Conservation (phyloP, 495 filamentous ascomycete species). For the Neurospora tetraspora region DNA sequence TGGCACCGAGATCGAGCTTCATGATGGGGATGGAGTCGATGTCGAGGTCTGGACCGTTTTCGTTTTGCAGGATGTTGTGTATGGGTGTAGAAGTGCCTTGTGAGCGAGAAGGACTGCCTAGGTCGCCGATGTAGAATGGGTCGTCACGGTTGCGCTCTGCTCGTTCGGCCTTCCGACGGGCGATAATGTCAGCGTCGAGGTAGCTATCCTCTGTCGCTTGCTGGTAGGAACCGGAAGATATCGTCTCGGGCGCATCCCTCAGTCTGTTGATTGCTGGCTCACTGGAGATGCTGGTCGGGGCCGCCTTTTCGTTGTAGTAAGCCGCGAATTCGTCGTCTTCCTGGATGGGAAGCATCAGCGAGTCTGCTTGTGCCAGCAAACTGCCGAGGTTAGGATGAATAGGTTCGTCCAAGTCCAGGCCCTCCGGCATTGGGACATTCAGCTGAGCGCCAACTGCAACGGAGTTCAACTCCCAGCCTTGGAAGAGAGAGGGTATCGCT, state of each 20-base stretch:
- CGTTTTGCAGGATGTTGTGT: constrained; percentile 56
- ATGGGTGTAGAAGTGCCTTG: constrained; percentile 51
- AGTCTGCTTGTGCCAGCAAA: constrained; percentile 52
- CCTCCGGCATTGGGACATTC: constrained; percentile 72
- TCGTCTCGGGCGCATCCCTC: constrained; percentile 31
- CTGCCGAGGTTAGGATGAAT: constrained; percentile 65
- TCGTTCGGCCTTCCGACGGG: constrained; percentile 56
- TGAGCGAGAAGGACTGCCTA: constrained; percentile 24
- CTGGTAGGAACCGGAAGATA: constrained; percentile 51
- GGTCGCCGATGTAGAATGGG: constrained; percentile 80
- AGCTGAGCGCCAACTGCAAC: constrained; percentile 74
- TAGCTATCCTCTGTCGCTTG: constrained; percentile 43
- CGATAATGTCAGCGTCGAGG: constrained; percentile 52
- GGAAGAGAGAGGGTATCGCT: constrained; percentile 78
- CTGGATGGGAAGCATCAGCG: constrained; percentile 37
- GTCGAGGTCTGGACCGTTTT: constrained; percentile 67
- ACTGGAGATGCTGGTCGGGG: constrained; percentile 28
- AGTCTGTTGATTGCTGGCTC: constrained; percentile 46
- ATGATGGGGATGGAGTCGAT: constrained; percentile 93
- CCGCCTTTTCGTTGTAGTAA: constrained; percentile 58
- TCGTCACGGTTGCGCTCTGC: constrained; percentile 78
- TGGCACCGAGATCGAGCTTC: constrained; percentile 63
- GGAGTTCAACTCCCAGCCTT: constrained; percentile 79
- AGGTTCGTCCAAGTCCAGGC: constrained; percentile 63
- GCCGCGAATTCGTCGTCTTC: constrained; percentile 55